These are phyloP conservation scores for Proliferodiscus dingleyae DNA, from an alignment of 2,329 filamentous ascomycete species.

Conservation along the genomic window DNA sequence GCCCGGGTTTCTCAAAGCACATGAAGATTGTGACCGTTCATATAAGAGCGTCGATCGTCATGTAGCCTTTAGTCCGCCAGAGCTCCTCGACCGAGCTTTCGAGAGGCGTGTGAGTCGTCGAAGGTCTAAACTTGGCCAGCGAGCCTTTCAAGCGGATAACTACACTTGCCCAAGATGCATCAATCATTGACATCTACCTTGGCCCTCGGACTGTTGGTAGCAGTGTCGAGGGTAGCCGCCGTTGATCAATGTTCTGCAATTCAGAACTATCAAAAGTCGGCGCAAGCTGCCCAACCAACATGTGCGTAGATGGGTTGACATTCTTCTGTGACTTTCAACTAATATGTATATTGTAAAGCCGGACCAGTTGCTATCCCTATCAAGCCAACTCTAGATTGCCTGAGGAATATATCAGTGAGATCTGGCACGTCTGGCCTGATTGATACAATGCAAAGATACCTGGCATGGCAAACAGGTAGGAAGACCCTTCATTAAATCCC, in stretches of 20 bases:
- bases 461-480: conserved; percentile 4
- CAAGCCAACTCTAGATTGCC: conserved; percentile 1
- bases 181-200: too few species aligned
- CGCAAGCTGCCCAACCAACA: not conserved
- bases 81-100: too few species aligned
- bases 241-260: conserved; percentile 1
- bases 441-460: not conserved
- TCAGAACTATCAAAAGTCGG: conserved; percentile 1
- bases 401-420: not conserved
- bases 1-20: too few species aligned
- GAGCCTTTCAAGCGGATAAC: too few species aligned
- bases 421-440: not conserved
- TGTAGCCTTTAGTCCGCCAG: too few species aligned
- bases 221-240: not conserved
- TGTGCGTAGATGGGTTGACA: not conserved
- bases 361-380: conserved; percentile 1
- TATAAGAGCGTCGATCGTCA: too few species aligned
- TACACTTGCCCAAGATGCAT: too few species aligned
- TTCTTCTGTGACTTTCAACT: not conserved
- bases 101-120: too few species aligned
- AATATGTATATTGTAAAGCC: not conserved
- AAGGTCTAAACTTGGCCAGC: too few species aligned
- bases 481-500: not conserved
- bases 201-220: too few species aligned
- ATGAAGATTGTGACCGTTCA: too few species aligned